Base-by-base conservation (phyloP, 1,284 basidiomycete species). In the Microbotryum violaceum region DNA sequence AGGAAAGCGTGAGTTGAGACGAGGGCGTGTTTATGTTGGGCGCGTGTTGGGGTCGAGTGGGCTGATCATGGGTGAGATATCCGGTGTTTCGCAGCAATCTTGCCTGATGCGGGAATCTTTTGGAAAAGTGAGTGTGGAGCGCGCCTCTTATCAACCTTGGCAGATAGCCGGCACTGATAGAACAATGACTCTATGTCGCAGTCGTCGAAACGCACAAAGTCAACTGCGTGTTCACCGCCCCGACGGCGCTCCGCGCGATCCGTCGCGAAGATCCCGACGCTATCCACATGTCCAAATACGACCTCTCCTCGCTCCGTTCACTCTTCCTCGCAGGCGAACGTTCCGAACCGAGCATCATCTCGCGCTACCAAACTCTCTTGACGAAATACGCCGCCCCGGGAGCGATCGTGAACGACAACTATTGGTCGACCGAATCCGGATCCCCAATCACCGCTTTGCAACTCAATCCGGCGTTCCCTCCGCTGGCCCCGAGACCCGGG, bases 291-390 rank as follows among this genome's bases (percentile, higher is more conserved):
- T 56, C 62, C 9, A 63, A 65, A 2, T 61, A 72, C 27, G 60
- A 71, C 54, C 54, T 74, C 49, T 54, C 66, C 8, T 67, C 61
- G 10, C 60, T 74, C 10, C 46, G 70, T 8, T 65, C 71, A 6
- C 66, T 74, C n/a, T 74, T 74, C 64, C 56, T 74, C 14, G 72
- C 72, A 0, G 72, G 72, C 18, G 72, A 74, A 58, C 47, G 72
- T 20, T 60, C 54, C 31, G 72, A 74, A 53, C 72, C 72, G 0
- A 67, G 70, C 20, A 71, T 74, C 46, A 71, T 74, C 31, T 61
- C 61, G 10, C 45, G 33, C 20, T 74, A 72, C 56, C 68, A 67
- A 42, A 25, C 49, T 23, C 50, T 72, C 33, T 56, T 74, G 21
- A 62, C 63, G 45, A 64, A 74, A 56, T 23, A 72, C 16, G 72